Base-by-base conservation (phyloP, 2,329 filamentous ascomycete genomes). In the Paraphoma sp. region DNA sequence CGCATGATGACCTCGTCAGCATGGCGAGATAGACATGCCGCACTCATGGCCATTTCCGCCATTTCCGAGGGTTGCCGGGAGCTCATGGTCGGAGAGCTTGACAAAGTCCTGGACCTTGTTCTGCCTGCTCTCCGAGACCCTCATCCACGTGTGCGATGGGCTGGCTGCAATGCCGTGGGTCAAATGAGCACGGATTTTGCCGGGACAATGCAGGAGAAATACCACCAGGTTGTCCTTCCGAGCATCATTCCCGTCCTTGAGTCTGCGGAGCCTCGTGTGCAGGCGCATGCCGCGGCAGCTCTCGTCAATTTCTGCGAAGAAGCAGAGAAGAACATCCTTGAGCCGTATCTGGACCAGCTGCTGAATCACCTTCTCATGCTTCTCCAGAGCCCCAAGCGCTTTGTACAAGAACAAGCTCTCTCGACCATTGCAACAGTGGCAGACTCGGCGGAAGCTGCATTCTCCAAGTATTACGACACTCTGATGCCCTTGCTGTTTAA, bases 111-210 rank as follows among this genome's bases (percentile, higher is more conserved):
- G 46, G 92, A 96, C 63, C 84, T 99, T 53, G 94, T 99, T n/a
- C 87, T 97, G 48, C 95, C 95, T 14, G 91, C 94, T 36, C 84
- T 99, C 36, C 88, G 89, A 68, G 94, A 99, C 73, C 86, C 90
- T 40, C 95, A 99, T 73, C 91, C 95, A 41, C 91, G 95, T 73
- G 95, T 99, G 53, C 89, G 94, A 69, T 99, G 96, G 89, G 95
- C 95, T 50, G 95, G 93, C 33, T 99, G 95, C 82, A 98, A 99
- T 73, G 95, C 95, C 42, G 85, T 99, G n/a, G 95, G 95, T 29
- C 95, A 99, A 78, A 99, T 99, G 95, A 98, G 94, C 81, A 99
- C 95, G 31, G 95, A 99, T 74, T 99, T 99, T 76, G 94, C 96
- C 11, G 93, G 93, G 11, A 96, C 91, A 10, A 98, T 99, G 94